These are phyloP conservation scores for Apodospora peruviana DNA, from an alignment of 495 filamentous ascomycete species.

Conservation along the genomic window DNA sequence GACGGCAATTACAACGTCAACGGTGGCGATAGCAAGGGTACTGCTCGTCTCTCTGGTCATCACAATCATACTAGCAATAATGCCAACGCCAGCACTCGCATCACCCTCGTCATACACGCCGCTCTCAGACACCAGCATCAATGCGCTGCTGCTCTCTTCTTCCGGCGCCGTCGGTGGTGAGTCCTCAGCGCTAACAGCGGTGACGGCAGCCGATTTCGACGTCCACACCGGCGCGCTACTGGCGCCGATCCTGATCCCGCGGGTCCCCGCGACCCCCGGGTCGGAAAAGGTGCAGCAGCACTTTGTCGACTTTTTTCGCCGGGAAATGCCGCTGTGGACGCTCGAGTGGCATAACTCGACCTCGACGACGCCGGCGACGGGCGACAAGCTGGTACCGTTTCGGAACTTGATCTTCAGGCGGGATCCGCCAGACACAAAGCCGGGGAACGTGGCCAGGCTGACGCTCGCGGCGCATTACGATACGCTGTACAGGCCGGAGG, in stretches of 20 bases:
- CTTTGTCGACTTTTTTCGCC: conserved; percentile 73
- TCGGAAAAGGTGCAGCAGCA: conserved; percentile 71
- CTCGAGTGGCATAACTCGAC: conserved; percentile 84
- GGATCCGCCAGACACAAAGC: conserved; percentile 74
- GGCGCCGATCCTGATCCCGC: conserved; percentile 83
- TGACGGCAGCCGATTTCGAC: conserved; percentile 60
- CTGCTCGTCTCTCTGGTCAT: too few relatives aligned
- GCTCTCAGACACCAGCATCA: background rate
- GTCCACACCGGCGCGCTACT: conserved; percentile 68
- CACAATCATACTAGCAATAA: too few relatives aligned
- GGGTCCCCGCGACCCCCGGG: conserved; percentile 80
- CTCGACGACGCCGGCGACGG: conserved; percentile 67
- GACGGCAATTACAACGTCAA: too few relatives aligned
- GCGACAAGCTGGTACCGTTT: conserved; percentile 69
- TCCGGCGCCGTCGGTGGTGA: background rate
- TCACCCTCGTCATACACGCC: too few relatives aligned
- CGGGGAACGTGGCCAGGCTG: conserved; percentile 71
- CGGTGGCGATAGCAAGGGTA: too few relatives aligned
- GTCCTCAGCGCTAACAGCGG: background rate
- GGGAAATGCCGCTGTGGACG: conserved; percentile 69
- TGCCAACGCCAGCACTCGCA: too few relatives aligned
- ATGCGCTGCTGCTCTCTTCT: background rate
- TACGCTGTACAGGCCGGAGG: conserved; percentile 70
- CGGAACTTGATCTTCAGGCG: conserved; percentile 80
- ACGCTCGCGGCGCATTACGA: conserved; percentile 95